Evolutionary conservation across 202 grass and related monocot species (phyloP).

Genomic region (Eragrostis tef): DNA sequence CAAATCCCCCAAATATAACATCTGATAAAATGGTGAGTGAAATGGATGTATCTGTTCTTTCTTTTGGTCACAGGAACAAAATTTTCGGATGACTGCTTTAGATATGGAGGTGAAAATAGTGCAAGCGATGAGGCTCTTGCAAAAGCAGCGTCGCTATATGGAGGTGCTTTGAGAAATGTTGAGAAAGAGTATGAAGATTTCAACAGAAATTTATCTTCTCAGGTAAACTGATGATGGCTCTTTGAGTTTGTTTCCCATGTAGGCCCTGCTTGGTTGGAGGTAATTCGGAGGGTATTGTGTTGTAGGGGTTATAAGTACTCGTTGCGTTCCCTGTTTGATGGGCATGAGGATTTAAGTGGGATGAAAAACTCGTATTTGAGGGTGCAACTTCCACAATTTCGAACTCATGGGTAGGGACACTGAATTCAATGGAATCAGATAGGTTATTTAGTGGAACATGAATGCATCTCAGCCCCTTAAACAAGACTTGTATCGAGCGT

Average conservation of each 20-base stretch:
- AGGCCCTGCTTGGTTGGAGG: slow-evolving; percentile 2
- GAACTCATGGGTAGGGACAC: neutral
- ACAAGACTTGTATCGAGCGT: neutral
- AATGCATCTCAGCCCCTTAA: neutral
- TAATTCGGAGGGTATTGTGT: neutral
- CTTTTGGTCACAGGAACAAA: slow-evolving; percentile 72
- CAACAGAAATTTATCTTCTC: slow-evolving; percentile 76
- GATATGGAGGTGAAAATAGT: slow-evolving; percentile 86
- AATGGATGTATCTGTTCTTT: slow-evolving; percentile 32
- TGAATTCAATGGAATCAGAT: neutral
- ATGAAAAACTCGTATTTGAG: neutral
- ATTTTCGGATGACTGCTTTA: slow-evolving; percentile 97
- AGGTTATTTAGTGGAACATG: neutral
- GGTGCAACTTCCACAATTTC: neutral
- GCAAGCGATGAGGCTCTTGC: slow-evolving; percentile 66
- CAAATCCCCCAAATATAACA: slow-evolving; percentile 29
- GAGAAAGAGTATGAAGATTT: slow-evolving; percentile 97
- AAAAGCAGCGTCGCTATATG: slow-evolving; percentile 81
- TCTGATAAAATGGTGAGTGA: slow-evolving; percentile 30
- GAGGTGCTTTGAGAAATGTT: slow-evolving; percentile 91
- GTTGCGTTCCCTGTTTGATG: neutral
- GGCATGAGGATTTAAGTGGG: slow-evolving; percentile 12
- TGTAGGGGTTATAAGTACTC: neutral
- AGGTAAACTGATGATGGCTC: slow-evolving; percentile 50
- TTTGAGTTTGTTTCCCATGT: slow-evolving; percentile 22